Evolutionary conservation across 495 filamentous ascomycete genomes (phyloP).

Genomic region (Podospora pseudoanserina): DNA sequence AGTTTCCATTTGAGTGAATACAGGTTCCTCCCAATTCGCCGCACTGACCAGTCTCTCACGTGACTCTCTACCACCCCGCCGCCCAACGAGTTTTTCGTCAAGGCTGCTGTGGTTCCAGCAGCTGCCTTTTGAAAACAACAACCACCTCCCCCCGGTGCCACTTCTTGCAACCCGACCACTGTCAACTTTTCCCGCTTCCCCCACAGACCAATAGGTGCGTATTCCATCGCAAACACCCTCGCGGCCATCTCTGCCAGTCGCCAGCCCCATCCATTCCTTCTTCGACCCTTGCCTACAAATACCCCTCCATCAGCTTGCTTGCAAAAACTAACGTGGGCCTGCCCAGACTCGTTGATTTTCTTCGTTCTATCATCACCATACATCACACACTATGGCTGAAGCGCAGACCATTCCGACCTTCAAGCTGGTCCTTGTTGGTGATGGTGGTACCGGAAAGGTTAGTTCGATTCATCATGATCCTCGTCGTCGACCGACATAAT

Average conservation of each 20-base stretch:
- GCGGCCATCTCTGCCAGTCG: background rate
- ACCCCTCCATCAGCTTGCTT: conserved; percentile 13
- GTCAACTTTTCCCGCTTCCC: conserved; percentile 16
- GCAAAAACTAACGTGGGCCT: conserved; percentile 24
- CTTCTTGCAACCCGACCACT: conserved; percentile 31
- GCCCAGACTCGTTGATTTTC: conserved; percentile 32
- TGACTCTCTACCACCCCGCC: conserved; percentile 33
- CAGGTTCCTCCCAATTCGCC: conserved; percentile 9
- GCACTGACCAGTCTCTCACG: conserved; percentile 32
- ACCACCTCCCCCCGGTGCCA: conserved; percentile 26
- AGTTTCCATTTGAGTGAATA: background rate
- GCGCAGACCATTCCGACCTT: conserved; percentile 65
- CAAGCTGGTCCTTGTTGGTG: conserved; percentile 99
- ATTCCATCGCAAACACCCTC: background rate
- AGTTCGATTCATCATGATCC: conserved; percentile 26
- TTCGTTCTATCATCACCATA: conserved; percentile 22
- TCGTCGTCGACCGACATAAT: background rate
- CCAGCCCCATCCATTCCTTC: background rate
- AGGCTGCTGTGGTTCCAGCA: conserved; percentile 31
- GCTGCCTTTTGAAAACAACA: conserved; percentile 36
- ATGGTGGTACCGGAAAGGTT: conserved; percentile 99
- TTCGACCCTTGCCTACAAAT: conserved; percentile 18
- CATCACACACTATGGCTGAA: conserved; percentile 55
- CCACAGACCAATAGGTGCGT: conserved; percentile 27
- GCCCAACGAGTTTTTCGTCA: conserved; percentile 40